Base-by-base conservation (phyloP, 2,329 filamentous ascomycete genomes). In the Coniochaeta hoffmannii region DNA sequence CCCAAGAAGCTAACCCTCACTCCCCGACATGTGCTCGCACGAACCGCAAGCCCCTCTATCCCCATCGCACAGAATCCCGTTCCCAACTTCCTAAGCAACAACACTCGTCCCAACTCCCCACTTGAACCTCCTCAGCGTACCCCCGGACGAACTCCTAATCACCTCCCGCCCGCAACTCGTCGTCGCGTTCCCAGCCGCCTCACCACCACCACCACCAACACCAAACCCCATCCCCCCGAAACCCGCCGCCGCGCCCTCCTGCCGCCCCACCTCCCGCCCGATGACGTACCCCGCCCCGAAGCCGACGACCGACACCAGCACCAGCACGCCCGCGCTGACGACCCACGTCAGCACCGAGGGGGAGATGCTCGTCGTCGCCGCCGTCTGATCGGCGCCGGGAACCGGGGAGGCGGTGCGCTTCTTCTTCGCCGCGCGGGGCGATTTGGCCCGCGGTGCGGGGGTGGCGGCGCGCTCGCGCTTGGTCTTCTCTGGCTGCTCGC, bases 211-310 rank as follows among this genome's bases (percentile, higher is more conserved):
- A 32, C 70, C 41, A 2, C 41, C 41, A 10, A 46, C 41, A 2
- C 41, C 41, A 10, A 46, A 26, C 6, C 41, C 70, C 49, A 71
- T 66, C 34, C 59, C 26, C 52, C 56, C 32, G 28, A 55, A 28
- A 46, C 52, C n/a, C 71, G 71, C 72, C 10, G 69, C 70, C n/a
- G 79, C 66, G 12, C 72, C 72, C 63, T 88, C 83, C 60, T 86
- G 81, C 32, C 81, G 76, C 3, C 85, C 85, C 24, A 85, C 83
- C 61, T 88, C 85, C 26, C 83, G 75, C 5, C 85, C 85, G 57
- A 87, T 83, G 24, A 86, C 83, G 63, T 86, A 87, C 11, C 85
- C 85, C 9, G 85, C 85, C 2, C 85, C 83, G 61, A 88, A 88
- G 2, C 84, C 84, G 32, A 88, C 83, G 1, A 86, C 85, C 8